Evolutionary conservation across 75 land plant species (phyloP).

Genomic region (Chamaecyparis obtusa): DNA sequence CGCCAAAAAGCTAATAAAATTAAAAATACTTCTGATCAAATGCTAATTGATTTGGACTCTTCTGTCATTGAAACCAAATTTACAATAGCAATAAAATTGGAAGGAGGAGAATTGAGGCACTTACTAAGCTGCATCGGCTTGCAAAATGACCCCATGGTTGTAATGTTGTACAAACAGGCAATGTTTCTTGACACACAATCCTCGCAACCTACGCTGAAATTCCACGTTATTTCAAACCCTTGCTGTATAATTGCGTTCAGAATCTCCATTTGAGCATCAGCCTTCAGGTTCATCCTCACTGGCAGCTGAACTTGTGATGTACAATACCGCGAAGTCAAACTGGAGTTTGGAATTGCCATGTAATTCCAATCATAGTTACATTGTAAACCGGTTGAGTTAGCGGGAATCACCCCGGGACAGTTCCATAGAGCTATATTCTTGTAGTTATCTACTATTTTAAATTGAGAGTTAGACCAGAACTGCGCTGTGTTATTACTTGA

Average conservation of each 20-base stretch:
- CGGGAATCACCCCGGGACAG: neutral
- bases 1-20: neutral
- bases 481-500: neutral
- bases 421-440: neutral
- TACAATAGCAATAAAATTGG: neutral
- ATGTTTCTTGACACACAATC: too few species aligned
- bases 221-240: neutral
- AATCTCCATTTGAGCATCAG: too few species aligned
- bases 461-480: neutral
- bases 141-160: too few species aligned
- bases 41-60: neutral
- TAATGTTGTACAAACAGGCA: too few species aligned
- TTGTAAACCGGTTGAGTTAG: neutral
- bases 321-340: neutral
- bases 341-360: neutral
- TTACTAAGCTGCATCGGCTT: too few species aligned
- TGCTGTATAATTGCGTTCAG: neutral
- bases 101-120: neutral
- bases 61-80: neutral
- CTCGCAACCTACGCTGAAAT: neutral
- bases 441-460: neutral
- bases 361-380: neutral
- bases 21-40: neutral
- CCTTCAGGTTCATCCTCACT: neutral
- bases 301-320: neutral